A percentile compares a stretch with the other conserved stretches of the same genome.
Conservation (phyloP, 345 rosid genomes). For the Balakata baccata region DNA sequence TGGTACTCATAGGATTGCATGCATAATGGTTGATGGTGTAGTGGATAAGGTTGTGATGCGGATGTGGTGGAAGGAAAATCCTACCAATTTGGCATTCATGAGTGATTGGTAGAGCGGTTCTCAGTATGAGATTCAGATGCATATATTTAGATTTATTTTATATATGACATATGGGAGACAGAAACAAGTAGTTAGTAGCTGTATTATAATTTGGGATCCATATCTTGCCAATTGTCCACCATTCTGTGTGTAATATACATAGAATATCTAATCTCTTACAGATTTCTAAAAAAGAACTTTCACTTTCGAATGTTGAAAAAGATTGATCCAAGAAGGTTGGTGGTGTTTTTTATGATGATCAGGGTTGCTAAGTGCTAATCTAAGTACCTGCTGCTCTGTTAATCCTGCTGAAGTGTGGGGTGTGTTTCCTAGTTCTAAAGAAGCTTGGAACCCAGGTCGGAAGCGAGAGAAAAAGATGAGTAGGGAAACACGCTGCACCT, state of each 20-base stretch:
- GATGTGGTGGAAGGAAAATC: slow-evolving; percentile 5
- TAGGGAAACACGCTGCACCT: too few relatives aligned
- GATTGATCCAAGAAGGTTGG: not conserved
- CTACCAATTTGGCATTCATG: not conserved
- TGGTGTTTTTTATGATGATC: too few relatives aligned
- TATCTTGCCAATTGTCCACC: slow-evolving; percentile 6
- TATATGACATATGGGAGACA: not conserved
- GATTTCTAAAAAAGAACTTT: not conserved
- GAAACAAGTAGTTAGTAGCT: not conserved
- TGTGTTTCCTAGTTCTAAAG: too few relatives aligned
- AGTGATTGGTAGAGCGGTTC: not conserved
- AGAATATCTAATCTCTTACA: not conserved
- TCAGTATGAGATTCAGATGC: not conserved
- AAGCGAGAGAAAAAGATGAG: too few relatives aligned
- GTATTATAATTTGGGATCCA: slow-evolving; percentile 12
- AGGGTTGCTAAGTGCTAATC: too few relatives aligned
- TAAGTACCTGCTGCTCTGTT: too few relatives aligned
- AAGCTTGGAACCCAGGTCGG: too few relatives aligned
- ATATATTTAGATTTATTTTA: not conserved
- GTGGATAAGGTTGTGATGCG: not conserved
- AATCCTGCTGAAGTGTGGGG: too few relatives aligned
- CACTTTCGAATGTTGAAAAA: not conserved
- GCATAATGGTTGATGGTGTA: not conserved
- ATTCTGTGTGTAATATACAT: not conserved
- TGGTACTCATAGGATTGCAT: not conserved